Evolutionary conservation across 345 rosid genomes (phyloP).

Genomic region (Draba incana): DNA sequence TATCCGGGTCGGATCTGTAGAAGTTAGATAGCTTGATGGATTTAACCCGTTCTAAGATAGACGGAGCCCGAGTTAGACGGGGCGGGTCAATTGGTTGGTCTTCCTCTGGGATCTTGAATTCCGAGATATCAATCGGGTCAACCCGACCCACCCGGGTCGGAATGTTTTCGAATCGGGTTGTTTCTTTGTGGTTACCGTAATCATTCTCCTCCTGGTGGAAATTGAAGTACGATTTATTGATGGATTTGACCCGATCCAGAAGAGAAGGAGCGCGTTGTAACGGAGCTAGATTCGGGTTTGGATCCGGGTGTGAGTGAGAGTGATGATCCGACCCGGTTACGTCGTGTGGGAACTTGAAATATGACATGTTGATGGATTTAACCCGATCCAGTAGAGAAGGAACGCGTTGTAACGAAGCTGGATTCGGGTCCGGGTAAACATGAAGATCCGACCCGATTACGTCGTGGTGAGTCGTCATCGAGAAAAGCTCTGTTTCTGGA

Average conservation of each 20-base stretch:
- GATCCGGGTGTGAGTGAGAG: slow-evolving; percentile 18
- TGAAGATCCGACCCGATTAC: slow-evolving; percentile 42
- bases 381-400: slow-evolving; percentile 70
- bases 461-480: slow-evolving; percentile 20
- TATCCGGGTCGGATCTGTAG: slow-evolving; percentile 45
- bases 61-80: slow-evolving; percentile 51
- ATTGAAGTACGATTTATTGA: slow-evolving; percentile 42
- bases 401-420: slow-evolving; percentile 44
- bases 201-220: slow-evolving; percentile 37
- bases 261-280: slow-evolving; percentile 53
- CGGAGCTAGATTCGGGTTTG: slow-evolving; percentile 26
- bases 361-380: slow-evolving; percentile 58
- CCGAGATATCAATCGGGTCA: slow-evolving; percentile 37
- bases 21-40: slow-evolving; percentile 51
- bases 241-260: slow-evolving; percentile 66
- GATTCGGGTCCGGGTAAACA: slow-evolving; percentile 34
- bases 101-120: slow-evolving; percentile 33
- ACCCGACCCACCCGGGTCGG: slow-evolving; percentile 32
- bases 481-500: slow-evolving; percentile 22
- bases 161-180: slow-evolving; percentile 25
- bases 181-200: slow-evolving; percentile 6
- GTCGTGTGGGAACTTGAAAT: slow-evolving; percentile 33
- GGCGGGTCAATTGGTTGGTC: slow-evolving; percentile 38
- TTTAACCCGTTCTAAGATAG: slow-evolving; percentile 64
- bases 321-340: slow-evolving; percentile 30